These are phyloP conservation scores for Kappamyces sp. DNA, from an alignment of 192 early-diverging fungal species.

Conservation along the genomic window DNA sequence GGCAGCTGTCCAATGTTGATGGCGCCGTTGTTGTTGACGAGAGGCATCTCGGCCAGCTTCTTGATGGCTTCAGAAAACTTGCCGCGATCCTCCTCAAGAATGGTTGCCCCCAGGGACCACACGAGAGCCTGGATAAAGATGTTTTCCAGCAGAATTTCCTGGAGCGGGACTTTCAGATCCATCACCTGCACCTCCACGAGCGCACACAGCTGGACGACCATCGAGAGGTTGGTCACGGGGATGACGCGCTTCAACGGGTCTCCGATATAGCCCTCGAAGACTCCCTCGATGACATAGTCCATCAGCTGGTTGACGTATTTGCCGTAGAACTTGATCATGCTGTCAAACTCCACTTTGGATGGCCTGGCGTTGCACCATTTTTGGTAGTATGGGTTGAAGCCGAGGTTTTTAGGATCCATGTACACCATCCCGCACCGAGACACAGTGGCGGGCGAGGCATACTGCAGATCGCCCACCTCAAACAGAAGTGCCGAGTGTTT, in stretches of 20 bases:
- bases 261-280: slow-evolving; percentile 47
- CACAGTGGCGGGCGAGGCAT: slow-evolving; percentile 56
- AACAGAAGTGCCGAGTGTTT: slow-evolving; percentile 54
- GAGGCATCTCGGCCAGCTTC: slow-evolving; percentile 51
- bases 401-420: slow-evolving; percentile 60
- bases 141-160: slow-evolving; percentile 44
- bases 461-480: slow-evolving; percentile 59
- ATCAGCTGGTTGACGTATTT: slow-evolving; percentile 45
- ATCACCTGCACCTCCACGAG: slow-evolving; percentile 45
- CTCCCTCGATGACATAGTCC: slow-evolving; percentile 51
- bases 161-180: slow-evolving; percentile 38
- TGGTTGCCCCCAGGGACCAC: slow-evolving; percentile 52
- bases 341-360: slow-evolving; percentile 47
- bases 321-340: slow-evolving; percentile 37
- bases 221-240: slow-evolving; percentile 44
- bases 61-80: slow-evolving; percentile 57
- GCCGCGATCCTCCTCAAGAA: slow-evolving; percentile 49
- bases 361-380: slow-evolving; percentile 45
- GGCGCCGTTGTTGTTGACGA: slow-evolving; percentile 38
- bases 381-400: slow-evolving; percentile 47
- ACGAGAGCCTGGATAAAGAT: slow-evolving; percentile 51
- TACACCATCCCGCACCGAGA: slow-evolving; percentile 61
- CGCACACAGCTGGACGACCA: slow-evolving; percentile 49
- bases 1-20: slow-evolving; percentile 49
- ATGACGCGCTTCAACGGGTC: slow-evolving; percentile 50